phyloP scores from a whole-genome alignment of 192 early-diverging fungal genomes.

The Oehlia diaphana region DNA sequence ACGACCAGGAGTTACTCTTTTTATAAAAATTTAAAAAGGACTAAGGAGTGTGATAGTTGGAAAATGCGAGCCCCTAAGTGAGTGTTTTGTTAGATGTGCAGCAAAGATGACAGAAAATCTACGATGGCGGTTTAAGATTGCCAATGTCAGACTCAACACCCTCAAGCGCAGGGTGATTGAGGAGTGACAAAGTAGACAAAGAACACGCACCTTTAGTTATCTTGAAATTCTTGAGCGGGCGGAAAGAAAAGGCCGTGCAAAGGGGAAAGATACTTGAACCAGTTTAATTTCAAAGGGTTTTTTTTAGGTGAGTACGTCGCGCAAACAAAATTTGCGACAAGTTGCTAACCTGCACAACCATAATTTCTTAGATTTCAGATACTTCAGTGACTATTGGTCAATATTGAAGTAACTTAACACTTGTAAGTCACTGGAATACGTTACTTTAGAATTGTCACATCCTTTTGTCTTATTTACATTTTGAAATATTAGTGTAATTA shows the following conservation, averaged over 20 bases:
- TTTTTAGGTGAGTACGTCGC: background rate
- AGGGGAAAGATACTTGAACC: background rate
- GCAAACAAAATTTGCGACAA: slow-evolving; percentile 25
- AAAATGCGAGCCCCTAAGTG: slow-evolving; percentile 30
- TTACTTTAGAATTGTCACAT: too few relatives aligned
- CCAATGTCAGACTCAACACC: slow-evolving; percentile 18
- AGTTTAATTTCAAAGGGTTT: background rate
- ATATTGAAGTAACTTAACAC: too few relatives aligned
- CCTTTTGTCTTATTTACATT: too few relatives aligned
- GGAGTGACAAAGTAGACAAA: background rate
- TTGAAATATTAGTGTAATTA: too few relatives aligned
- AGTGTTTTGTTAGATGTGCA: slow-evolving; percentile 29
- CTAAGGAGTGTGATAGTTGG: slow-evolving; percentile 29
- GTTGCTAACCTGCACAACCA: slow-evolving; percentile 2
- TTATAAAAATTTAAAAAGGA: slow-evolving; percentile 21
- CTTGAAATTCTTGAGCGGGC: slow-evolving; percentile 21
- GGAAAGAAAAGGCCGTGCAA: slow-evolving; percentile 24
- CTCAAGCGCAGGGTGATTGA: slow-evolving; percentile 10
- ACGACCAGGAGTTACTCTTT: slow-evolving; percentile 16
- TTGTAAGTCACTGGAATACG: too few relatives aligned
- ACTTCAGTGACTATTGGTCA: background rate
- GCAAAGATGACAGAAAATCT: background rate
- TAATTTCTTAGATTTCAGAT: background rate
- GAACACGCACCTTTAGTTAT: slow-evolving; percentile 11
- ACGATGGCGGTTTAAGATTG: background rate